phyloP scores from a whole-genome alignment of 2,329 filamentous ascomycete species.

The Aaosphaeria pasadenensis region DNA sequence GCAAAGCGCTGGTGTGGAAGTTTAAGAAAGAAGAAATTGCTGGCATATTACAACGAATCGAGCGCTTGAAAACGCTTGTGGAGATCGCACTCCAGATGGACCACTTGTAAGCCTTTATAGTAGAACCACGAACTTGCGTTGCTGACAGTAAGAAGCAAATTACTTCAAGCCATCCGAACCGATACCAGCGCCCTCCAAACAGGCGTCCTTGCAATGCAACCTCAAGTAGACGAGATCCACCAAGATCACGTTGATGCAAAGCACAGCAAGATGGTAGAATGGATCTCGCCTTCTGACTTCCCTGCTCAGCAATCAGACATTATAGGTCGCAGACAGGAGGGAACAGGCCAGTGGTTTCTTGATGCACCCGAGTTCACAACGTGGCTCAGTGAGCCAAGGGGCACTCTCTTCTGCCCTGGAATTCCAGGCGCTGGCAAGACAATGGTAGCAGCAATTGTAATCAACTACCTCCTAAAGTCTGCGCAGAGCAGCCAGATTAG shows the following conservation, averaged over 20 bases:
- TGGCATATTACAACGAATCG: constrained; percentile 12
- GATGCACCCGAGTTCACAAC: not conserved
- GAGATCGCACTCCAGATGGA: constrained; percentile 14
- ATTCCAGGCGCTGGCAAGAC: constrained; percentile 29
- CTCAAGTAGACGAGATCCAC: constrained; percentile 2
- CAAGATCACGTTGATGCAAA: not conserved
- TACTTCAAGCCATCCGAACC: constrained; percentile 10
- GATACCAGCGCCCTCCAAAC: constrained; percentile 1
- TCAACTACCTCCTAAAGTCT: constrained; percentile 8
- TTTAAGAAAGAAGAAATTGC: constrained; percentile 9
- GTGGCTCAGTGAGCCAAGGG: constrained; percentile 9
- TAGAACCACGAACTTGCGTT: constrained; percentile 4
- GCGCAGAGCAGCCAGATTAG: constrained; percentile 7
- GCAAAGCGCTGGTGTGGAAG: constrained; percentile 6
- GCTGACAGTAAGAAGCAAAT: constrained; percentile 10
- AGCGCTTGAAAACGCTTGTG: constrained; percentile 13
- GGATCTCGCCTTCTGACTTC: constrained; percentile 10
- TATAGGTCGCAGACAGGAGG: constrained; percentile 9
- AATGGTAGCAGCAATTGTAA: constrained; percentile 18
- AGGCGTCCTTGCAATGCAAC: constrained; percentile 1
- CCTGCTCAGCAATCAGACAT: constrained; percentile 12
- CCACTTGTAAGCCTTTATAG: constrained; percentile 11
- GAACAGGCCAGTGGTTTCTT: constrained; percentile 21
- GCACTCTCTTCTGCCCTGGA: constrained; percentile 21
- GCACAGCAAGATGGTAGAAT: constrained; percentile 8